Evolutionary conservation across 2,329 filamentous ascomycete species (phyloP), one percentile per base, ranked within the genome.

Genomic region (Exophiala sp.): DNA sequence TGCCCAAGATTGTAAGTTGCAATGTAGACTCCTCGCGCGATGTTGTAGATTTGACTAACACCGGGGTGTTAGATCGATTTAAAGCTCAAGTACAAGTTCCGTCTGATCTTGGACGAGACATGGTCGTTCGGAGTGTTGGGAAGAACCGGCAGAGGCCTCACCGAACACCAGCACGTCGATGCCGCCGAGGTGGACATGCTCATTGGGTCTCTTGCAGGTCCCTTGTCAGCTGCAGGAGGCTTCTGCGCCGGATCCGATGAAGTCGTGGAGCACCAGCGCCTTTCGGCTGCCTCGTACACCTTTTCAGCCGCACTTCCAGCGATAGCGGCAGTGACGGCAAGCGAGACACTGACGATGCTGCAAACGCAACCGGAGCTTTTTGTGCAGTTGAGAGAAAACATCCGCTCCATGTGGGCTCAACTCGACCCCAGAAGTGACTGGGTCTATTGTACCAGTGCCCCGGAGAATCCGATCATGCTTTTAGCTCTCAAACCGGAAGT

Each of bases 51-150:
- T 32, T n/a, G 29, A 32, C 29, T 32, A n/a, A 32, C n/a, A 3
- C 14, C 21, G 19, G 21, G 3, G 6, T 7, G 13, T 2, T 58
- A 88, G 85, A 77, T 97, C 57, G 91, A 95, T 66, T 77, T 98
- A 60, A 96, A 96, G 71, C 82, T 90, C 60, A 87, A 86, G 67
- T 96, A 97, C 79, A 98, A 96, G 73, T 98, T 97, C 74, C 88
- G 93, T 62, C 80, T 98, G 49, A 95, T 97, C 58, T 82, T 98
- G 30, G 93, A 98, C 67, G 93, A 98, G 73, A 95, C 90, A 1
- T 95, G 88, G 85, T 96, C 90, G 1, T 98, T 97, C 66, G 94
- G 91, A 53, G 86, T 97, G 14, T 79, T 98, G 3, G 93, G 93
- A 41, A 80, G 89, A 55, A 95, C 88, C 21, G 94, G 93, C 16